Evolutionary conservation across 2,329 filamentous ascomycete species (phyloP), one percentile per base, ranked within the genome.

Genomic region (Aureobasidium sp.): DNA sequence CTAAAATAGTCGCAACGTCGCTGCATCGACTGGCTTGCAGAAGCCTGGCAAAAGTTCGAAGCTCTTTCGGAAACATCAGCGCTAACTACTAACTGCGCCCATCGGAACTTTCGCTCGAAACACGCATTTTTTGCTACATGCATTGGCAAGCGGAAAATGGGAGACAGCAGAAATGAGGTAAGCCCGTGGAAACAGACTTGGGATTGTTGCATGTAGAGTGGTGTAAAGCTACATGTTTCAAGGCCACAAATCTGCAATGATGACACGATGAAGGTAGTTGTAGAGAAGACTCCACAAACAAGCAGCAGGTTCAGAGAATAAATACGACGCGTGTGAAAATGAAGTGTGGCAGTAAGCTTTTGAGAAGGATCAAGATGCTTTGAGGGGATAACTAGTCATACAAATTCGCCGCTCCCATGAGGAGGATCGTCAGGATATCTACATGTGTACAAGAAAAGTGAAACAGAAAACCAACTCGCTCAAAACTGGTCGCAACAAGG

Each of bases 1-100:
- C 54, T 47, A 58, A 47, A 47, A 45, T 58, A 47, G 54, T 58
- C 19, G n/a, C 54, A 58, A 58, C 54, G 54, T 45, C 29, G 14
- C 54, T 58, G 54, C 54, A 58, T 58, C 17, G 8, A 12, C 7
- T 15, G 44, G 31, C 31, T 42, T 58, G 54, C 54, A 58, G 54
- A 58, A 58, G 54, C n/a, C 42, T 58, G 29, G 40, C 40, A 58
- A 29, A 58, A 58, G 40, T 57, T 57, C 54, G 17, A 31, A 33
- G 40, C 22, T 37, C 27, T 29, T 29, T 29, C 27, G 9, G 12
- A 22, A 24, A 24, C 2, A 2, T 3, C 27, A 29, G 27, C 27
- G 27, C 22, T 24, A 17, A 15, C 39, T 2, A 5, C 12, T 3
- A 40, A 12, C 40, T 22, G 40, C 11, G 11, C n/a, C n/a, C 7